Conservation (phyloP, 306 rosid species). For the Fagus sylvatica region DNA sequence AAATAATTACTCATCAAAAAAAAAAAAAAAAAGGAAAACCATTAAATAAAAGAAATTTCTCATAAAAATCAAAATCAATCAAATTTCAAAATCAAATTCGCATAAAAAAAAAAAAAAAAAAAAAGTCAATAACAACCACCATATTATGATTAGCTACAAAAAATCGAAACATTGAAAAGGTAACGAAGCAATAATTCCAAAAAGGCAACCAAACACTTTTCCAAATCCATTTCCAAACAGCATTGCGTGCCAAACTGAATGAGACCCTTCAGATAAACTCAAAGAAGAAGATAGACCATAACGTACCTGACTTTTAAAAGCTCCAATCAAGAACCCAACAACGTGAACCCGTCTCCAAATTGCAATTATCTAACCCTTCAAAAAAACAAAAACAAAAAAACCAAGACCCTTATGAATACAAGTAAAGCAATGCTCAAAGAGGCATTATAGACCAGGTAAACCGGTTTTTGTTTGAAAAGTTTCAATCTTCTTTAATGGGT, state of each 20-base stretch:
- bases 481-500: conserved; percentile 2
- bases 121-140: too few species aligned
- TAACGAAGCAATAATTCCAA: not conserved
- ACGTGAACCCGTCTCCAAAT: conserved; percentile 3
- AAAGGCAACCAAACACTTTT: not conserved
- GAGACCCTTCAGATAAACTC: not conserved
- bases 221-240: not conserved
- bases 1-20: not conserved
- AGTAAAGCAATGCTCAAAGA: not conserved
- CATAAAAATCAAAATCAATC: not conserved
- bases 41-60: not conserved
- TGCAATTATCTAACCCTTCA: conserved; percentile 6
- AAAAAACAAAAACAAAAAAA: conserved; percentile 12
- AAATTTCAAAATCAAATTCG: not conserved
- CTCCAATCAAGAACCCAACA: not conserved
- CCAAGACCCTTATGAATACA: conserved; percentile 9
- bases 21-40: not conserved
- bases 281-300: not conserved
- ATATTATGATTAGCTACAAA: not conserved
- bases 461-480: conserved; percentile 15
- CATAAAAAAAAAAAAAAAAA: not conserved
- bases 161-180: not conserved
- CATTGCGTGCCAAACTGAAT: not conserved
- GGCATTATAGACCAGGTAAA: not conserved
- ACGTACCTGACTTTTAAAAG: conserved; percentile 18